A percentile compares a stretch with the other conserved stretches of the same genome.
phyloP scores from a whole-genome alignment of 768 basidiomycete genomes.

The Kwoniella heveanensis region DNA sequence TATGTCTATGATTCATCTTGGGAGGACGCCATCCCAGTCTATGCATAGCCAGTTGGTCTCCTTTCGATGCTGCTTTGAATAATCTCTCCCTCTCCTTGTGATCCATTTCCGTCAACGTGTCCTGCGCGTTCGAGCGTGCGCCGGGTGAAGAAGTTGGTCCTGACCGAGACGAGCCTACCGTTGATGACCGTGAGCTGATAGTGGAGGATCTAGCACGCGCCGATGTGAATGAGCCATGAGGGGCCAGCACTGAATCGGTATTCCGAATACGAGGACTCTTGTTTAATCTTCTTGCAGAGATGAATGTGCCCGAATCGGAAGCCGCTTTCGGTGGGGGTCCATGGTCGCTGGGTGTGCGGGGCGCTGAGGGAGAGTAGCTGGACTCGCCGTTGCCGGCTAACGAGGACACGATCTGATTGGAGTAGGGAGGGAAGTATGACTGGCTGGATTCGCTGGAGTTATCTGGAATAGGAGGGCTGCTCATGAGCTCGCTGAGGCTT shows the following conservation, averaged over 20 bases:
- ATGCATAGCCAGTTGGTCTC: slow-evolving; percentile 39
- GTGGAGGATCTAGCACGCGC: slow-evolving; percentile 12
- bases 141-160: neutral
- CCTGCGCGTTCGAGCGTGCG: neutral
- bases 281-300: neutral
- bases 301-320: slow-evolving; percentile 14
- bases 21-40: slow-evolving; percentile 23
- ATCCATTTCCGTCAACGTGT: slow-evolving; percentile 12
- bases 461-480: slow-evolving; percentile 12
- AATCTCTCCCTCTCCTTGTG: slow-evolving; percentile 13
- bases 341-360: slow-evolving; percentile 1
- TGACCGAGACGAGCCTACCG: neutral
- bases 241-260: slow-evolving; percentile 26
- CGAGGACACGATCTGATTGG: neutral
- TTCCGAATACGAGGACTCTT: slow-evolving; percentile 28
- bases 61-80: slow-evolving; percentile 23
- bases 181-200: slow-evolving; percentile 6
- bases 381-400: neutral
- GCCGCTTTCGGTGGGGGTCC: slow-evolving; percentile 12
- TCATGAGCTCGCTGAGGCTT: slow-evolving; percentile 24
- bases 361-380: neutral
- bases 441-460: slow-evolving; percentile 7
- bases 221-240: slow-evolving; percentile 43
- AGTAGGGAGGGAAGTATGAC: slow-evolving; percentile 19
- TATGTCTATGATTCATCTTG: slow-evolving; percentile 14